A percentile compares a stretch with the other conserved stretches of the same genome.
phyloP scores from a whole-genome alignment of 768 basidiomycete genomes.

The Tephrocybe sp. region DNA sequence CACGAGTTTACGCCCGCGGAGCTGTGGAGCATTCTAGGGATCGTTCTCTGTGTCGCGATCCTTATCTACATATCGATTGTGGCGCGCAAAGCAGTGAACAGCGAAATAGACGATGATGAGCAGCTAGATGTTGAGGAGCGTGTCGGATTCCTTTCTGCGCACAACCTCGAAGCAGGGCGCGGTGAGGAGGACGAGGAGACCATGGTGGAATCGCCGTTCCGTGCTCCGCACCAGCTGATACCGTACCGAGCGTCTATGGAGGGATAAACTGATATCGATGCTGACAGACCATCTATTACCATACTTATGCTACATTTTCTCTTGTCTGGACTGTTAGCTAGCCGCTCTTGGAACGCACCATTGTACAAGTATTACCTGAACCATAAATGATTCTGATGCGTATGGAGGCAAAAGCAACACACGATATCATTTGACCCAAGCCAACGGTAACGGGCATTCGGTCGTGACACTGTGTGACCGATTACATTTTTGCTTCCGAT shows the following conservation, averaged over 20 bases:
- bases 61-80: slow-evolving; percentile 79
- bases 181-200: slow-evolving; percentile 22
- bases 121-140: slow-evolving; percentile 43
- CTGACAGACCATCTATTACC: slow-evolving; percentile 7
- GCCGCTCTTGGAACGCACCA: slow-evolving; percentile 13
- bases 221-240: slow-evolving; percentile 26
- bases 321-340: slow-evolving; percentile 11
- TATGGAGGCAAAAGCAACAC: not conserved
- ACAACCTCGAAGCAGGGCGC: slow-evolving; percentile 32
- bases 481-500: slow-evolving; percentile 31
- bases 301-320: slow-evolving; percentile 10
- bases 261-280: not conserved
- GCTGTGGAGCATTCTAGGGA: slow-evolving; percentile 67
- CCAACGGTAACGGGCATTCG: slow-evolving; percentile 12
- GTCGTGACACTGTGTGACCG: slow-evolving; percentile 8
- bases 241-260: slow-evolving; percentile 22
- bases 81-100: slow-evolving; percentile 62
- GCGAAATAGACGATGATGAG: slow-evolving; percentile 42
- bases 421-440: slow-evolving; percentile 10
- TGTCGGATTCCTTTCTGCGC: slow-evolving; percentile 47
- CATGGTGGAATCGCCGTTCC: slow-evolving; percentile 51
- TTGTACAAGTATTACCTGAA: slow-evolving; percentile 13
- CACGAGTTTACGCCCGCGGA: slow-evolving; percentile 50
- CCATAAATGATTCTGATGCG: slow-evolving; percentile 3
- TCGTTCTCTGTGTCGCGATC: slow-evolving; percentile 68